A percentile compares a stretch with the other conserved stretches of the same genome.
Conservation (phyloP, 495 filamentous ascomycete genomes). For the Monascus purpureus region DNA sequence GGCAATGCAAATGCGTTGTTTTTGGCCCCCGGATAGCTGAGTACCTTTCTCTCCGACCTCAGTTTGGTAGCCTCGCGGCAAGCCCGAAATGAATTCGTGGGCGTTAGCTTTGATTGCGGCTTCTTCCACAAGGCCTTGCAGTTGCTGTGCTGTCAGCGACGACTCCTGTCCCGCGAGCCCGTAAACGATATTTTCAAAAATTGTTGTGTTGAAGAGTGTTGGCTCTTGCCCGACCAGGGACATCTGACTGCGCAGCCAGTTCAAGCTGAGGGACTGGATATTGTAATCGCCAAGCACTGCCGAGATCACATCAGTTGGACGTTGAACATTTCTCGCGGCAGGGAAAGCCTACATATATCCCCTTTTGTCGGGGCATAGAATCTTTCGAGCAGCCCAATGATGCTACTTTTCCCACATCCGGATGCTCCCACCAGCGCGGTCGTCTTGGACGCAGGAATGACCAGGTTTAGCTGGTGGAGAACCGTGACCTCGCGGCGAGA, state of each 20-base stretch:
- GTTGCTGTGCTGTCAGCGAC: neutral
- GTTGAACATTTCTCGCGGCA: no score
- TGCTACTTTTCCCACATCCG: conserved; percentile 37
- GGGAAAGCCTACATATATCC: conserved; percentile 20
- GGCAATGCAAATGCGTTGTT: conserved; percentile 31
- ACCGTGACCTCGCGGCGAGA: conserved; percentile 20
- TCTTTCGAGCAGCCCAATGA: conserved; percentile 32
- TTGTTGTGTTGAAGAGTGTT: conserved; percentile 5
- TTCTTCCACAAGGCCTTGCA: conserved; percentile 8
- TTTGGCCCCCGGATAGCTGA: conserved; percentile 20
- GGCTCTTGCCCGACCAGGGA: conserved; percentile 6
- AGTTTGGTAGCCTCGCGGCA: conserved; percentile 8
- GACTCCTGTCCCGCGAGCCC: conserved; percentile 2
- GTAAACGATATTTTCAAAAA: conserved; percentile 5
- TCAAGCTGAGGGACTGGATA: conserved; percentile 4
- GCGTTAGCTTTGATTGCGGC: conserved; percentile 18
- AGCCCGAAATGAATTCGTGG: conserved; percentile 8
- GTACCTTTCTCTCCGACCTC: conserved; percentile 6
- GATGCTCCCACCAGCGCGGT: conserved; percentile 38
- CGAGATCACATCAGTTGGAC: no score
- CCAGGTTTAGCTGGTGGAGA: conserved; percentile 21
- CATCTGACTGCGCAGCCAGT: conserved; percentile 6
- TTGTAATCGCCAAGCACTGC: conserved; percentile 11
- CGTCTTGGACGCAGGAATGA: conserved; percentile 24
- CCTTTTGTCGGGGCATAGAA: conserved; percentile 32